Base-by-base conservation (phyloP, 192 early-diverging fungal species). In the Paraglomus brasilianum region DNA sequence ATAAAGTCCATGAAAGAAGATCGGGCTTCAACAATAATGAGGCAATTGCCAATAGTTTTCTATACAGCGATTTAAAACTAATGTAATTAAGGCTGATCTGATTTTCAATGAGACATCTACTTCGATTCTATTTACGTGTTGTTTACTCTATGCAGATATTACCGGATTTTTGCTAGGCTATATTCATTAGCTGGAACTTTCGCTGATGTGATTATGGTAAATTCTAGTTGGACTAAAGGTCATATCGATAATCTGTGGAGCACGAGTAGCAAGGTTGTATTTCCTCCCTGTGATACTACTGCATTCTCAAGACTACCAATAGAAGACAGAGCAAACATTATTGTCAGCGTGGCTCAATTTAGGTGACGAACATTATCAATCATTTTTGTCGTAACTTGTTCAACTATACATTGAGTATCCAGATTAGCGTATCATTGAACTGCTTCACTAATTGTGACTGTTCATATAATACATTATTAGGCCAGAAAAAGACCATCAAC, bases 311-410 rank as follows among this genome's bases (percentile, higher is more conserved):
- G 70, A 36, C 82, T 91, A 43, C 66, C 86, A 2, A 69, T 96
- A 6, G 51, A 49, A 0, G 53, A 56, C 1, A 85, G 96, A 1
- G 70, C 86, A 41, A 76, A 75, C 0, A 71, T 87, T 5, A 80
- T 97, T 43, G 76, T 97, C 19, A 95, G 94, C 53, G 86, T 99
- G 36, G 95, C 95, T 9, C 97, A 99, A 74, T 99, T 97, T 76
- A 80, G 88, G 86, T 85, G 63, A 21, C 39, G 10, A 42, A 6
- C 10, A 22, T 39, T 38, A 36, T 9, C 43, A 43, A 5, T 46
- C 24, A 38, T 75, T 61, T 58, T 65, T 56, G 60, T n/a, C 44
- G 11, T 13, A 22, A 13, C 36, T n/a, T 1, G 10, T 9, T 9
- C 36, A 39, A 60, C 10, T 11, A 11, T 60, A 45, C 44, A n/a